Base-by-base conservation (phyloP, 495 filamentous ascomycete genomes). In the Aspergillus asperescens region DNA sequence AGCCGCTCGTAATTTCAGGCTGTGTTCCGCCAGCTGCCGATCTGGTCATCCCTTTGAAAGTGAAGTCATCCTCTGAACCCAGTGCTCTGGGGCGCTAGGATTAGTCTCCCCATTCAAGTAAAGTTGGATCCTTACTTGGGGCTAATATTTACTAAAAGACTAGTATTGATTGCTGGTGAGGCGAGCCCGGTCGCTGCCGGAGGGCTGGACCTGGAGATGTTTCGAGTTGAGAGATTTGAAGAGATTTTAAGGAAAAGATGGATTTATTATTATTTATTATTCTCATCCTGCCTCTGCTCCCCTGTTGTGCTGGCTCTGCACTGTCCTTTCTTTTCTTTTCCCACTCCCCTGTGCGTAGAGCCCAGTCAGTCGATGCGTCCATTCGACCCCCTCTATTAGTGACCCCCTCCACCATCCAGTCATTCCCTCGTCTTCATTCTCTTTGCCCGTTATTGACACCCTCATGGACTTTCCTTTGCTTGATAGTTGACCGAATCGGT, bases 111-210 rank as follows among this genome's bases (percentile, higher is more conserved):
- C 23, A n/a, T n/a, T n/a, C n/a, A n/a, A 24, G 43, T 20, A 47
- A 24, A 29, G 44, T 47, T 47, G 44, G 44, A 34, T 32, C 44
- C 44, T 47, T 47, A 16, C 44, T 47, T 47, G 44, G 44, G 44
- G 15, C 43, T 37, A 48, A 37, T 48, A 35, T n/a, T n/a, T n/a
- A n/a, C n/a, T n/a, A n/a, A n/a, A n/a, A 4, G 8, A 37, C 28
- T 43, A 43, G 16, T 45, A 45, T 45, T 45, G 29, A 45, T 45
- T 45, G 42, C 27, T 45, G 42, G 39, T 39, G 46, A 49, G 46
- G 46, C 46, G 46, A 39, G 42, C n/a, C 46, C 46, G 46, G 46
- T 39, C 32, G 15, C 15, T 32, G 9, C 23, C 46, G 46, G 45
- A 45, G 20, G 44, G 28, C 32, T 39, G 45, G 45, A 24, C 16